Conservation (phyloP, 768 basidiomycete species). For the Coprinellus micaceus region DNA sequence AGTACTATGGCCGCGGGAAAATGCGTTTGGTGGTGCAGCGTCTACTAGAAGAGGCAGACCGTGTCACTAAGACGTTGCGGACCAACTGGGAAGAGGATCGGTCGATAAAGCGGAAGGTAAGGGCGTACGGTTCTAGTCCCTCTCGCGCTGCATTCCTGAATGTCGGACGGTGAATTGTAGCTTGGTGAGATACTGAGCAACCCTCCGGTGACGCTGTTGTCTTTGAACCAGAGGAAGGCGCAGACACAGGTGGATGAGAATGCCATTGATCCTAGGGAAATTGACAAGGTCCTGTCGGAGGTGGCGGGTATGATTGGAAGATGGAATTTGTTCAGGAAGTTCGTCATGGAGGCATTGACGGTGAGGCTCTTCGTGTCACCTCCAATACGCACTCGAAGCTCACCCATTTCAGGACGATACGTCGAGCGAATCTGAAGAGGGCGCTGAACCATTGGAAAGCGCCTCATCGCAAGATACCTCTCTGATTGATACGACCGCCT, state of each 20-base stretch:
- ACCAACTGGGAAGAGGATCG: slow-evolving; percentile 93
- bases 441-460: slow-evolving; percentile 4
- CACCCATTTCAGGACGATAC: slow-evolving; percentile 11
- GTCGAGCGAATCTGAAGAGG: background rate
- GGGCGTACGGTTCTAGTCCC: background rate
- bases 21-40: slow-evolving; percentile 78
- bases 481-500: slow-evolving; percentile 47
- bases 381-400: background rate
- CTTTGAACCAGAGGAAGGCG: slow-evolving; percentile 27
- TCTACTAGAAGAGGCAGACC: slow-evolving; percentile 83
- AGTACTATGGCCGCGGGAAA: slow-evolving; percentile 89
- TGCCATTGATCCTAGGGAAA: slow-evolving; percentile 77
- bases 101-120: slow-evolving; percentile 72
- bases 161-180: slow-evolving; percentile 23
- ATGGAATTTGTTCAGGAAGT: slow-evolving; percentile 89
- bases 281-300: slow-evolving; percentile 88
- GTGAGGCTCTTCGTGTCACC: slow-evolving; percentile 41
- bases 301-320: slow-evolving; percentile 85
- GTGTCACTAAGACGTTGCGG: slow-evolving; percentile 69
- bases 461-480: slow-evolving; percentile 16
- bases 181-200: slow-evolving; percentile 44
- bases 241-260: slow-evolving; percentile 43
- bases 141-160: background rate
- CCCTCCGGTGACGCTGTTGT: slow-evolving; percentile 31
- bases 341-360: slow-evolving; percentile 69